Base-by-base conservation (phyloP, 2,329 filamentous ascomycete species). In the Xylaria sp. region DNA sequence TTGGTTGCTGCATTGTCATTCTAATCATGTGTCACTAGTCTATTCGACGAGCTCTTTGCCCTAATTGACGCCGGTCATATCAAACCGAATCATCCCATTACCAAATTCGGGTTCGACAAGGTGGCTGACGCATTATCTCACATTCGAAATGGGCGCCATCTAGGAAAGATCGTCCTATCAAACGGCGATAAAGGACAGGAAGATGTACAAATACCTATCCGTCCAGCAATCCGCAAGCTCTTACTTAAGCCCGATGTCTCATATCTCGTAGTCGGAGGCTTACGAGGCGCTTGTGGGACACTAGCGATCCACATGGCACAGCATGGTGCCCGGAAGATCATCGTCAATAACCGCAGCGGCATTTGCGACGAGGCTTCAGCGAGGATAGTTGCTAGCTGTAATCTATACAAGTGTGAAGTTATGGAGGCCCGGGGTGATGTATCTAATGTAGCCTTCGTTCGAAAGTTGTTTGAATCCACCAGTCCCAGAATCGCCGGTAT, bases 91-190 rank as follows among this genome's bases (percentile, higher is more conserved):
- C 55, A 66, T 1, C 72, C 76, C 0, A 67, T 76, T 19, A 70
- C 66, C 2, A 54, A 57, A 1, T 74, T 71, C 33, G 60, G 67
- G 0, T 74, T 76, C 38, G 64, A 67, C 9, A 56, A 75, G 0
- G 59, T 77, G 7, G 43, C 64, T 3, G 63, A 65, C 1, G 76
- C 74, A 0, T 66, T 79, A 29, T 47, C 67, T 4, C 69, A 67
- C 54, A 71, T 80, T 41, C 72, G 73, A 17, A 56, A 66, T 9
- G 75, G 77, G 0, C 71, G 70, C 11, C 77, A 78, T 47, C 72
- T 75, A 1, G 78, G 79, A 7, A 80, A 80, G 65, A 65, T 79
- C 2, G 74, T 79, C 8, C 60, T 80, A 11, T 62, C 67, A 1
- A 47, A 7, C 11, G 63, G 63, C 38, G 58, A 55, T 3, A 17